Conservation (phyloP, 441 rosid genomes). For the Gossypium lobatum region DNA sequence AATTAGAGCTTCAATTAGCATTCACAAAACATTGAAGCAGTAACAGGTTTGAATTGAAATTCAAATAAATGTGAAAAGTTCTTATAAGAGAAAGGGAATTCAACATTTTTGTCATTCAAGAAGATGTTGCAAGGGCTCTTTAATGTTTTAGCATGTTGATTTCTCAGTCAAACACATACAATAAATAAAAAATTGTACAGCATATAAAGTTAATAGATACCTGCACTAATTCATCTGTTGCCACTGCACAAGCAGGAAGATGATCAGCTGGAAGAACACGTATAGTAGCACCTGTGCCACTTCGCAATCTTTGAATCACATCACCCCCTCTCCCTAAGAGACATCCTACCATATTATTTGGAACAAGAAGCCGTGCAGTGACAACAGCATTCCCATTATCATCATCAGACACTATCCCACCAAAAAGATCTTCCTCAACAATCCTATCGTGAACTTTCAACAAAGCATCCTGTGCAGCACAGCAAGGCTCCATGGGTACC, state of each 20-base stretch:
- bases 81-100: neutral
- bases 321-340: conserved; percentile 54
- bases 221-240: conserved; percentile 58
- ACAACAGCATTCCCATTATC: conserved; percentile 32
- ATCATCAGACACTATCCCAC: conserved; percentile 38
- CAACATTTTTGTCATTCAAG: neutral
- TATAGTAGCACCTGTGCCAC: conserved; percentile 48
- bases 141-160: neutral
- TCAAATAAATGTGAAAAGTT: neutral
- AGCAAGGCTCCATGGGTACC: conserved; percentile 34
- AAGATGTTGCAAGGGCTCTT: neutral
- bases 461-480: conserved; percentile 68
- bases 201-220: conserved; percentile 17
- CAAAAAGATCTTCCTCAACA: conserved; percentile 40
- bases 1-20: neutral
- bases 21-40: neutral
- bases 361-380: conserved; percentile 49
- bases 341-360: conserved; percentile 54
- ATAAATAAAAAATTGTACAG: neutral
- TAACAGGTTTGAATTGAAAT: neutral
- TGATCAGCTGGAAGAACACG: conserved; percentile 50
- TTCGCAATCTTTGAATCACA: conserved; percentile 48
- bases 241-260: conserved; percentile 52
- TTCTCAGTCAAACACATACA: neutral
- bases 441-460: conserved; percentile 51